Percentiles rank a stretch among this genome's conserved stretches.
These are phyloP conservation scores for Cladosporium sp. DNA, from an alignment of 2,329 filamentous ascomycete species.

Conservation along the genomic window DNA sequence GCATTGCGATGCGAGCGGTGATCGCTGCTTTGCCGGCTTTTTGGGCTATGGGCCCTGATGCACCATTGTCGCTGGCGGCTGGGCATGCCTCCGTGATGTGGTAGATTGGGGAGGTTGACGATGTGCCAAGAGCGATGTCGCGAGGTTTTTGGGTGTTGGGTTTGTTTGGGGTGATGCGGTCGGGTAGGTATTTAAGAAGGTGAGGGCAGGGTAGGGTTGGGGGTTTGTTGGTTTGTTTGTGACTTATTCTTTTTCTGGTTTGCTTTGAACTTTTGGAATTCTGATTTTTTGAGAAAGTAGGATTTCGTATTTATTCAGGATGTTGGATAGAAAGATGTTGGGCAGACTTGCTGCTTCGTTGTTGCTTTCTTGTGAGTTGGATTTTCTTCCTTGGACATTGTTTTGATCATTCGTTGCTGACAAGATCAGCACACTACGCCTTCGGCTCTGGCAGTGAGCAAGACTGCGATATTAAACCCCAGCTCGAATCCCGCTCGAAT, in stretches of 20 bases:
- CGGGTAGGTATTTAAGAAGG: no score
- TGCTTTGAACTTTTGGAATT: no score
- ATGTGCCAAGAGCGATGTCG: constrained; percentile 12
- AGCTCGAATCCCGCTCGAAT: not conserved
- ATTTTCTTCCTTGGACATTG: not conserved
- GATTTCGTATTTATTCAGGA: no score
- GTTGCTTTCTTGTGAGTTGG: not conserved
- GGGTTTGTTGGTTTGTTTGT: not conserved
- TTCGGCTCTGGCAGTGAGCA: not conserved
- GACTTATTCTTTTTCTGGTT: not conserved
- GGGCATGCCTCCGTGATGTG: not conserved
- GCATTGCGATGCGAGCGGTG: not conserved
- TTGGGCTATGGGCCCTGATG: not conserved
- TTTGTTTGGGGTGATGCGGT: not conserved
- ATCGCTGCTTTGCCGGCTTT: constrained; percentile 1
- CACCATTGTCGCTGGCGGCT: constrained; percentile 3
- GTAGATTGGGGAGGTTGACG: not conserved
- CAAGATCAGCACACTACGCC: not conserved
- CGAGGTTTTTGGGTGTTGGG: not conserved
- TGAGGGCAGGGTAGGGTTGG: not conserved
- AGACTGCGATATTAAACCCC: not conserved
- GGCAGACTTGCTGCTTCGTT: constrained; percentile 1
- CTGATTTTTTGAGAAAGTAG: no score
- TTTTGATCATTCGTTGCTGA: no score
- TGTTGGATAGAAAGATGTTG: not conserved